A percentile compares a stretch with the other conserved stretches of the same genome.
phyloP scores from a whole-genome alignment of 1,139 yeast genomes.

The Kodamaea plutei region DNA sequence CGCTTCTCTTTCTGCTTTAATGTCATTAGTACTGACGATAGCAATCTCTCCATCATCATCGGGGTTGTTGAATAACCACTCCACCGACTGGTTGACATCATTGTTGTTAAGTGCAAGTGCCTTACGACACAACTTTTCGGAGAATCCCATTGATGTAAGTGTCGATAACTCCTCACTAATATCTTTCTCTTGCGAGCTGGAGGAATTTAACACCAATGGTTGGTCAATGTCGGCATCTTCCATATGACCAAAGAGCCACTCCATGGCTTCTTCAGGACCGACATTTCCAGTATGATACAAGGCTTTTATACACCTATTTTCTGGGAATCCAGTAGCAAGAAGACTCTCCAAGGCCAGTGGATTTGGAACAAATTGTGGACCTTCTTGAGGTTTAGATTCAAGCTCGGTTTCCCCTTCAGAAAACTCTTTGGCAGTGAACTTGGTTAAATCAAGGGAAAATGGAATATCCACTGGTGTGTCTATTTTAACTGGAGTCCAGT shows the following conservation, averaged over 20 bases:
- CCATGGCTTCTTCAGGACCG: conserved; percentile 75
- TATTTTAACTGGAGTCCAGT: conserved; percentile 87
- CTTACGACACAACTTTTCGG: conserved; percentile 55
- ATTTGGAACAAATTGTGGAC: conserved; percentile 48
- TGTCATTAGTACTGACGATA: conserved; percentile 12
- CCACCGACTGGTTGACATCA: conserved; percentile 75
- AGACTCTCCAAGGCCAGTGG: conserved; percentile 52
- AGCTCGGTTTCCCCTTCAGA: conserved; percentile 36
- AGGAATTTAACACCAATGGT: conserved; percentile 33
- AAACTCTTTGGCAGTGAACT: conserved; percentile 28
- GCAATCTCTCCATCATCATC: conserved; percentile 54
- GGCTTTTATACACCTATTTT: conserved; percentile 61
- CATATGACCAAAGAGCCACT: conserved; percentile 86
- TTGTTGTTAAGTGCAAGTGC: conserved; percentile 59
- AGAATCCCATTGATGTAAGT: conserved; percentile 76
- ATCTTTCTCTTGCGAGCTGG: not conserved
- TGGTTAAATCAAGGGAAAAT: conserved; percentile 32
- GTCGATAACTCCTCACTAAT: conserved; percentile 39
- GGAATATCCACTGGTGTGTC: conserved; percentile 69
- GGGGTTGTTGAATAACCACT: conserved; percentile 81
- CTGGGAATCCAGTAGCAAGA: conserved; percentile 84
- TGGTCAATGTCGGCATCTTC: conserved; percentile 78
- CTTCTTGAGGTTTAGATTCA: conserved; percentile 19
- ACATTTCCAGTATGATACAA: conserved; percentile 67
- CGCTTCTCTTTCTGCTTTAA: conserved; percentile 17